Evolutionary conservation across 2,329 filamentous ascomycete genomes (phyloP), one percentile per base, ranked within the genome.

Genomic region (Zymoseptoria pseudotritici): DNA sequence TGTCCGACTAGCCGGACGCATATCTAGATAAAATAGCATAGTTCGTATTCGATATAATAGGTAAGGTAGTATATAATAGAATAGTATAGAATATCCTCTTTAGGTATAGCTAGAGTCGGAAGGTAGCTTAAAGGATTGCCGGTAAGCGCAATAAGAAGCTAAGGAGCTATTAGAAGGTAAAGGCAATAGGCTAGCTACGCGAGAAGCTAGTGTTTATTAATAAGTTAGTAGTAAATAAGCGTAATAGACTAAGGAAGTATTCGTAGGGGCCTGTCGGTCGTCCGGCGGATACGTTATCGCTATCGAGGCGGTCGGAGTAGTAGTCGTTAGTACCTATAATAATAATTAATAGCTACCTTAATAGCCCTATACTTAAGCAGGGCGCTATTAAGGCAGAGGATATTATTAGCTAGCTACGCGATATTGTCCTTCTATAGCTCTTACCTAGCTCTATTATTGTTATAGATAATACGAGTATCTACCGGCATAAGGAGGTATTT

Each of bases 191-290:
- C 22, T 24, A 24, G n/a, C n/a, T n/a, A n/a, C n/a, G n/a, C n/a
- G n/a, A n/a, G n/a, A n/a, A n/a, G 22, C 50, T 56, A 51, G 29
- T 56, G 1, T 56, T 56, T 56, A 56, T 56, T 4, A 11, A 56
- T 4, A 5, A 56, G 22, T 50, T 17, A 10, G 46, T 13, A 2
- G 49, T 29, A 17, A 56, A 56, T 20, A 19, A 56, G 24, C 49
- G 50, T 8, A 56, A 22, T 50, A 22, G 21, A 10, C 50, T 50
- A 26, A 11, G 21, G 22, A 56, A 56, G 55, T 56, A 56, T 56
- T 50, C 13, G 9, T 56, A 50, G 46, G 50, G 55, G 8, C 55
- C 21, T n/a, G 5, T 19, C 17, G 42, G 46, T 11, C 2, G 24
- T n/a, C 24, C 19, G 11, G 49, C 24, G n/a, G 26, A 56, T 13